phyloP scores from a whole-genome alignment of 805 yeast species.

The Tetrapisispora nanseiensis region DNA sequence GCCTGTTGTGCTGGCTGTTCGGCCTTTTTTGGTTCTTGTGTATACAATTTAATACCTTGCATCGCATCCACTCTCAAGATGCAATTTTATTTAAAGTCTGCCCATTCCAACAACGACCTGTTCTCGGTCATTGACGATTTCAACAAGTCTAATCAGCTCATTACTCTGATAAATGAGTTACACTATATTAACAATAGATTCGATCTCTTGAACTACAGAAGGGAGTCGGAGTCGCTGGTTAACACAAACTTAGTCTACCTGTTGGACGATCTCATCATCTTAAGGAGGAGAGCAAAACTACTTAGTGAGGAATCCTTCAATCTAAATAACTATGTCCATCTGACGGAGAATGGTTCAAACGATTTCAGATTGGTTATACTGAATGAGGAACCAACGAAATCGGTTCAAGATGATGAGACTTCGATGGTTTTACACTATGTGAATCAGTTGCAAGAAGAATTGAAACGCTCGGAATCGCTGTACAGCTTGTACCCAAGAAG shows the following conservation, averaged over 20 bases:
- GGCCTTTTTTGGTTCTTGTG: too few relatives aligned
- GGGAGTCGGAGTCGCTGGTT: background rate
- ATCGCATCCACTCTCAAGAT: too few relatives aligned
- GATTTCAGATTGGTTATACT: background rate
- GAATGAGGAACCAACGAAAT: background rate
- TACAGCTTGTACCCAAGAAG: constrained; percentile 4
- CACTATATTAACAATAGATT: background rate
- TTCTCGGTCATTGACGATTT: background rate
- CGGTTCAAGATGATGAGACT: background rate
- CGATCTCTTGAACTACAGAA: background rate
- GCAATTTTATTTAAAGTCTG: too few relatives aligned
- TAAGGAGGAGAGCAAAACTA: background rate
- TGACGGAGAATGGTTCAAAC: background rate
- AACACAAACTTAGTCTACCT: background rate
- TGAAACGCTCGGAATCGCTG: background rate
- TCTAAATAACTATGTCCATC: background rate
- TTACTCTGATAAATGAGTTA: background rate
- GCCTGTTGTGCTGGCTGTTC: too few relatives aligned
- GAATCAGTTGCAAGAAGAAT: background rate
- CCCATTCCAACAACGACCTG: too few relatives aligned
- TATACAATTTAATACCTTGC: too few relatives aligned
- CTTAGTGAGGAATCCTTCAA: background rate
- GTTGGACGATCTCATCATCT: background rate
- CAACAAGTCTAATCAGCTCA: background rate
- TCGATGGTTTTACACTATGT: background rate